Evolutionary conservation across 83 land plant genomes (phyloP), one percentile per base, ranked within the genome.

Genomic region (Thuja plicata): DNA sequence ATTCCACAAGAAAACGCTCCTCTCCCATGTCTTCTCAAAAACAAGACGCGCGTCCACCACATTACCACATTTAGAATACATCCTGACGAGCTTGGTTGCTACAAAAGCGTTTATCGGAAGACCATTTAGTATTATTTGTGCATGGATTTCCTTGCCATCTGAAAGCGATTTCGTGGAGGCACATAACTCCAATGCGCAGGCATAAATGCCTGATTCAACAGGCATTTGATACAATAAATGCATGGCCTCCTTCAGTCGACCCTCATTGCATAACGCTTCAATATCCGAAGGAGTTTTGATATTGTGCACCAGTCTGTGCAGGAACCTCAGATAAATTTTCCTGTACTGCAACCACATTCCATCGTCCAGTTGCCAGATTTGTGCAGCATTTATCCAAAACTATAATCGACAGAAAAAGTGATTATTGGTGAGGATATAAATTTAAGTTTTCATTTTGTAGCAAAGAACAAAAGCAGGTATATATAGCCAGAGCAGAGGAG

Each of bases 1-100:
- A 82, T 95, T 95, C 48, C 82, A 92, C 19, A 94, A 88, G 91
- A 95, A 95, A 50, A 85, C 85, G 45, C 88, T 93, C 78, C 88
- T 89, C 19, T 85, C 19, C 73, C 90, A 88, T 84, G 89, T 88
- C 52, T 87, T 43, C 62, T 92, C 94, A 89, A 95, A 95, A 88
- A 95, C 83, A 19, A 80, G 60, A 48, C 88, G 92, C 16, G 96
- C 94, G 1, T 87, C 76, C 17, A 0, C 19, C 30, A 91, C 85
- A 21, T 38, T 54, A 79, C 90, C 87, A 43, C 66, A 48, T 71
- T 87, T 92, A 15, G 92, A 90, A 86, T 95, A 95, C 86, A 93
- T 82, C 32, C 87, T 78, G 83, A 95, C 87, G 76, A 95, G 93
- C 85, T 92, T 95, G 55, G 62, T 48, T 48, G 66, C 87, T 85